These are phyloP conservation scores for Russula dissimulans DNA, from an alignment of 768 basidiomycete species.

Conservation along the genomic window DNA sequence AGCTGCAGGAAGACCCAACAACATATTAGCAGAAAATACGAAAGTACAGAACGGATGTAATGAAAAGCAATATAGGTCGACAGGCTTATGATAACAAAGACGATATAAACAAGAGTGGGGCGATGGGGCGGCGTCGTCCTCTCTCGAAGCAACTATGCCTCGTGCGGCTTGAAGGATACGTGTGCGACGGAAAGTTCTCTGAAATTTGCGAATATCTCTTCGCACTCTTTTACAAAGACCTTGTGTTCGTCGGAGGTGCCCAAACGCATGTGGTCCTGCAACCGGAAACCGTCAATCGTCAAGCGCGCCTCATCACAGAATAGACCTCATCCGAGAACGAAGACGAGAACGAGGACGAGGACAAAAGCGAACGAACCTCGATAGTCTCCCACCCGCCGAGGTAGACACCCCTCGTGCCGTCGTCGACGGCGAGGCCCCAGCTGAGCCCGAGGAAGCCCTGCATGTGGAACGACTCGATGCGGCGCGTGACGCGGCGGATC, in stretches of 20 bases:
- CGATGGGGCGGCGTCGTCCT: too few species aligned
- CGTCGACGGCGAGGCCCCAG: background rate
- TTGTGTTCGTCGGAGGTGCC: background rate
- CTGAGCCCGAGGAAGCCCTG: background rate
- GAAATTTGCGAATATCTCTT: background rate
- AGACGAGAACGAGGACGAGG: too few species aligned
- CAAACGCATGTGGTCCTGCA: conserved; percentile 9
- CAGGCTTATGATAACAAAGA: too few species aligned
- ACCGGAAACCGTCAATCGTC: too few species aligned
- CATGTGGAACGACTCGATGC: background rate
- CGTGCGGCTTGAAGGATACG: conserved; percentile 2
- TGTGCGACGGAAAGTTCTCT: background rate
- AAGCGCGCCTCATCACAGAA: too few species aligned
- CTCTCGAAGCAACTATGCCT: too few species aligned
- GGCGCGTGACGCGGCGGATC: background rate
- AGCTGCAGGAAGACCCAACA: too few species aligned
- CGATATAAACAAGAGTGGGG: too few species aligned
- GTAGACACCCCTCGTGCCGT: background rate
- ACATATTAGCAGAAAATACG: too few species aligned
- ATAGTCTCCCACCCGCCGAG: background rate
- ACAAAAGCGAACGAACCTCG: background rate
- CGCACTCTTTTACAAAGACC: background rate
- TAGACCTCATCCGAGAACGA: too few species aligned
- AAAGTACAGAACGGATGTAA: too few species aligned
- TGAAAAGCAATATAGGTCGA: too few species aligned